Conservation (phyloP, 2,329 filamentous ascomycete genomes). For the Xylaria sp. region DNA sequence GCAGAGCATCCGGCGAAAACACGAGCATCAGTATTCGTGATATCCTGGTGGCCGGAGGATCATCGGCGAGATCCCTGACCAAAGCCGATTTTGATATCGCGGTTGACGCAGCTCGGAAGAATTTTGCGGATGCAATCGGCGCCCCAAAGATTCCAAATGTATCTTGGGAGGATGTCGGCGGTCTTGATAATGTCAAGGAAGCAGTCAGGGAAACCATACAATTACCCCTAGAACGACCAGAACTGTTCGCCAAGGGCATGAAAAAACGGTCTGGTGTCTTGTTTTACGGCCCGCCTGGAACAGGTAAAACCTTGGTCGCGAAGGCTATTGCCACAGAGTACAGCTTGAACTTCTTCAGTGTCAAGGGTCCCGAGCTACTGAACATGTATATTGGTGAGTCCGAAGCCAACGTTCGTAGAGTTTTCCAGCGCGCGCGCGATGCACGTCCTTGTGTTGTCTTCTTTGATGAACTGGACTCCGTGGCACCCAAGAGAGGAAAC, state of each 20-base stretch:
- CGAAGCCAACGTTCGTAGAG: slow-evolving; percentile 88
- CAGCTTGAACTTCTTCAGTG: slow-evolving; percentile 92
- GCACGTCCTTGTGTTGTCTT: slow-evolving; percentile 90
- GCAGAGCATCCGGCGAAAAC: slow-evolving; percentile 52
- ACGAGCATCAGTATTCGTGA: slow-evolving; percentile 75
- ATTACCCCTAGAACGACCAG: slow-evolving; percentile 87
- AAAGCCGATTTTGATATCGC: slow-evolving; percentile 90
- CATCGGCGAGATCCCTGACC: slow-evolving; percentile 79
- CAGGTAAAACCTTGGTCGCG: slow-evolving; percentile 90
- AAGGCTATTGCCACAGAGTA: slow-evolving; percentile 95
- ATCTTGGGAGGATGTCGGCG: slow-evolving; percentile 94
- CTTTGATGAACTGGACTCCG: slow-evolving; percentile 92
- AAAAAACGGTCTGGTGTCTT: slow-evolving; percentile 95
- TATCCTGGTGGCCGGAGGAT: slow-evolving; percentile 87
- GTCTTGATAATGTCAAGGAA: slow-evolving; percentile 92
- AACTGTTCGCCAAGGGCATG: slow-evolving; percentile 96
- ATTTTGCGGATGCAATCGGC: slow-evolving; percentile 96
- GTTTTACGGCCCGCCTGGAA: slow-evolving; percentile 91
- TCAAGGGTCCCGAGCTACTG: slow-evolving; percentile 89
- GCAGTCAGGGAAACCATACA: slow-evolving; percentile 98
- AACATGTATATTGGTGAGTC: slow-evolving; percentile 98
- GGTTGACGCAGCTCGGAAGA: slow-evolving; percentile 94
- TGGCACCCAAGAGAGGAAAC: slow-evolving; percentile 95
- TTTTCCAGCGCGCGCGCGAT: slow-evolving; percentile 88
- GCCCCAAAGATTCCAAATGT: slow-evolving; percentile 98